Conservation (phyloP, 306 rosid species). For the Vicia faba region DNA sequence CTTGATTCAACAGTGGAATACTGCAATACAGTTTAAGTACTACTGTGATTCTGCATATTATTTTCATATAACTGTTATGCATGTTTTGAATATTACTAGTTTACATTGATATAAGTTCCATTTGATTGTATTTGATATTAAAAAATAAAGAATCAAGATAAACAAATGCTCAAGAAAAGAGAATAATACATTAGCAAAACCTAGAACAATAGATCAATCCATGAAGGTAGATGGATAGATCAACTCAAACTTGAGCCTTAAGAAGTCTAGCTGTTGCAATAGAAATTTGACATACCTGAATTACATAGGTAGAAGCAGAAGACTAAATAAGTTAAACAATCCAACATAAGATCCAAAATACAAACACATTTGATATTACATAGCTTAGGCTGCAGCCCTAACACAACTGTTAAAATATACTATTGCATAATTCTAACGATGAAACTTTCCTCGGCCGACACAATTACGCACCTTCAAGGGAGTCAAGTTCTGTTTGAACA, state of each 20-base stretch:
- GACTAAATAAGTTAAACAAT: constrained; percentile 8
- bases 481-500: constrained; percentile 2
- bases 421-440: constrained; percentile 11
- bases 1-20: too few species aligned
- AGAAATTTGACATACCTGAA: constrained; percentile 1
- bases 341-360: constrained; percentile 10
- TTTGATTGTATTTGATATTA: too few species aligned
- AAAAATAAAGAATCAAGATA: too few species aligned
- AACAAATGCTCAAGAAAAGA: too few species aligned
- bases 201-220: too few species aligned
- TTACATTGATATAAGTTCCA: too few species aligned
- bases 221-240: not conserved
- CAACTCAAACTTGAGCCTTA: not conserved
- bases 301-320: not conserved
- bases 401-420: constrained; percentile 11
- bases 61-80: too few species aligned
- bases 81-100: too few species aligned
- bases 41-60: too few species aligned
- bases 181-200: too few species aligned
- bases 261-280: constrained; percentile 1
- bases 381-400: not conserved
- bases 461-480: constrained; percentile 1
- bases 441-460: not conserved
- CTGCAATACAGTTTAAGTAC: too few species aligned
- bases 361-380: not conserved